A percentile compares a stretch with the other conserved stretches of the same genome.
Conservation (phyloP, 805 yeast genomes). For the Pachysolen tannophilus region DNA sequence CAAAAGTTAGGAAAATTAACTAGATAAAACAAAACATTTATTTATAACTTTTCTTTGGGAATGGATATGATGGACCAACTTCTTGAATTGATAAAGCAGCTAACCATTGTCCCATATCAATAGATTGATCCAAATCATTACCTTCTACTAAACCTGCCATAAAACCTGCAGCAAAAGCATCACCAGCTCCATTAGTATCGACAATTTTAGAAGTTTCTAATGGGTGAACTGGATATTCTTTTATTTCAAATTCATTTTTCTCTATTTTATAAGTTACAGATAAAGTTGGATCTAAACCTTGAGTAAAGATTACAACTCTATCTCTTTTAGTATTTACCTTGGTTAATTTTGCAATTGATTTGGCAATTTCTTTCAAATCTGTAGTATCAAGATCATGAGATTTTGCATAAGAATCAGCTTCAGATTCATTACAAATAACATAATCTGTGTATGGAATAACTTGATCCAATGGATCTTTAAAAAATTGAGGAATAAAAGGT, state of each 20-base stretch:
- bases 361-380: constrained; percentile 73
- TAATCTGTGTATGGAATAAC: constrained; percentile 82
- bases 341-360: constrained; percentile 70
- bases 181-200: constrained; percentile 99
- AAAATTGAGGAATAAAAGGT: constrained; percentile 93
- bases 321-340: constrained; percentile 59
- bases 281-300: constrained; percentile 88
- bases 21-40: too few relatives aligned
- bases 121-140: constrained; percentile 46
- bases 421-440: constrained; percentile 93
- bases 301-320: constrained; percentile 91
- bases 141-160: constrained; percentile 80
- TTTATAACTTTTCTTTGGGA: constrained; percentile 58
- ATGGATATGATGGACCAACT: constrained; percentile 91
- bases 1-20: too few relatives aligned
- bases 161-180: constrained; percentile 96
- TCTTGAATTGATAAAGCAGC: constrained; percentile 89
- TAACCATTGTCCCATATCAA: constrained; percentile 94
- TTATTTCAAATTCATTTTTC: too few relatives aligned
- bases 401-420: constrained; percentile 91
- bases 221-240: constrained; percentile 61
- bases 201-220: constrained; percentile 59
- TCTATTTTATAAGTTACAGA: constrained; percentile 42
- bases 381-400: constrained; percentile 58
- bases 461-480: constrained; percentile 81